Evolutionary conservation across 306 rosid species (phyloP).

Genomic region (Crataegus laevigata): DNA sequence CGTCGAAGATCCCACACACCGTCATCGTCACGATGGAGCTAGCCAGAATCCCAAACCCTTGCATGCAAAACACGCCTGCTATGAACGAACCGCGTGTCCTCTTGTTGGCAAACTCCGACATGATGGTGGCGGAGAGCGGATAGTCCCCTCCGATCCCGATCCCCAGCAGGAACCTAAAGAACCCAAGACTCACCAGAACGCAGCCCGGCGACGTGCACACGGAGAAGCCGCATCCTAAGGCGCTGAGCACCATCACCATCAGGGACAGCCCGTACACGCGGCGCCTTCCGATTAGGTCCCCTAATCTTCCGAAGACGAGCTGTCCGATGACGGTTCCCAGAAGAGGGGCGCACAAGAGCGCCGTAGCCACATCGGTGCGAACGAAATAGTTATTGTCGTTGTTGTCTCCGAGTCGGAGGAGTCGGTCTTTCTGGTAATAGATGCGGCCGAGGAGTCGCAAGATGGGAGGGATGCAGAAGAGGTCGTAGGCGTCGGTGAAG

Average conservation of each 20-base stretch:
- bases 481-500: slow-evolving; percentile 72
- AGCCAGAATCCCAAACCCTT: slow-evolving; percentile 71
- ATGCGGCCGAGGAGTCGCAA: slow-evolving; percentile 42
- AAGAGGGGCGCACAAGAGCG: slow-evolving; percentile 33
- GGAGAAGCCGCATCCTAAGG: slow-evolving; percentile 65
- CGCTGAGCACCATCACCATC: slow-evolving; percentile 45
- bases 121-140: slow-evolving; percentile 71
- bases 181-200: slow-evolving; percentile 44
- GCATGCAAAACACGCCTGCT: slow-evolving; percentile 83
- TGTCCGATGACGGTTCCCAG: slow-evolving; percentile 58
- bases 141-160: slow-evolving; percentile 86
- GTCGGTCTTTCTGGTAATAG: slow-evolving; percentile 16
- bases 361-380: slow-evolving; percentile 16
- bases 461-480: slow-evolving; percentile 55
- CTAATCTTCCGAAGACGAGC: slow-evolving; percentile 50
- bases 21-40: slow-evolving; percentile 45
- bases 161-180: slow-evolving; percentile 66
- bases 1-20: slow-evolving; percentile 43
- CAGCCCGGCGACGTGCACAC: slow-evolving; percentile 35
- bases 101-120: slow-evolving; percentile 86
- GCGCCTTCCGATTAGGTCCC: slow-evolving; percentile 57
- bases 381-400: background rate
- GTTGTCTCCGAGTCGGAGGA: no score
- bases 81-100: slow-evolving; percentile 72
- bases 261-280: slow-evolving; percentile 51